Evolutionary conservation across 1,139 yeast genomes (phyloP).

Genomic region (Chernovozyma sophiae-reginae): DNA sequence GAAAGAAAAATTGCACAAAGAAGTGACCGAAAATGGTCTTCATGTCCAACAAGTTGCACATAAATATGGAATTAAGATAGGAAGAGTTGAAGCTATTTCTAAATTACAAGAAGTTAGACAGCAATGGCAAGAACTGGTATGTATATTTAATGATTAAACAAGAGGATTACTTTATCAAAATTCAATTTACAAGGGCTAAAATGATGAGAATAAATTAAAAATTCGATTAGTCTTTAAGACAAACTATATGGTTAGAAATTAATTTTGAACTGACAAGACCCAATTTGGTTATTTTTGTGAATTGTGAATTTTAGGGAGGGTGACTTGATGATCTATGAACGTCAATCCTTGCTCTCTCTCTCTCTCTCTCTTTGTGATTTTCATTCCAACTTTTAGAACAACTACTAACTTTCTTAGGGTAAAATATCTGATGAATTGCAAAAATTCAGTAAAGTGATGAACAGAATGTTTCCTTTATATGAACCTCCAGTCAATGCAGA

Average conservation of each 20-base stretch:
- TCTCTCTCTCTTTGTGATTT: no score
- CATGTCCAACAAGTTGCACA: constrained; percentile 75
- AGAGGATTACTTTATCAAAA: background rate
- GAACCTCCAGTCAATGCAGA: constrained; percentile 47
- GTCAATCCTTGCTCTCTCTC: no score
- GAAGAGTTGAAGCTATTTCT: constrained; percentile 82
- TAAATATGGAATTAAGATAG: constrained; percentile 73
- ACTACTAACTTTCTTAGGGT: no score
- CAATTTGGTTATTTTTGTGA: background rate
- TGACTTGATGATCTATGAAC: no score
- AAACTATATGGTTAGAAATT: constrained; percentile 51
- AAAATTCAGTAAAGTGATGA: constrained; percentile 58
- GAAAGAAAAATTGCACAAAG: constrained; percentile 57
- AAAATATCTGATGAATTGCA: constrained; percentile 48
- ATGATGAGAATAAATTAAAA: constrained; percentile 45
- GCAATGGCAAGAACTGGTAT: constrained; percentile 56
- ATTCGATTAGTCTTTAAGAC: constrained; percentile 86
- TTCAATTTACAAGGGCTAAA: constrained; percentile 3
- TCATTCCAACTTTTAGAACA: no score
- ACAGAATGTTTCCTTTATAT: constrained; percentile 78
- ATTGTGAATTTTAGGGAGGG: background rate
- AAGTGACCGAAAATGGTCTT: constrained; percentile 47
- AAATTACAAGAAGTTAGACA: constrained; percentile 64
- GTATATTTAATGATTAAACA: constrained; percentile 22
- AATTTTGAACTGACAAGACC: constrained; percentile 6